Evolutionary conservation across 176 grass and related monocot genomes (phyloP).

Genomic region (Oropetium thomaeum): DNA sequence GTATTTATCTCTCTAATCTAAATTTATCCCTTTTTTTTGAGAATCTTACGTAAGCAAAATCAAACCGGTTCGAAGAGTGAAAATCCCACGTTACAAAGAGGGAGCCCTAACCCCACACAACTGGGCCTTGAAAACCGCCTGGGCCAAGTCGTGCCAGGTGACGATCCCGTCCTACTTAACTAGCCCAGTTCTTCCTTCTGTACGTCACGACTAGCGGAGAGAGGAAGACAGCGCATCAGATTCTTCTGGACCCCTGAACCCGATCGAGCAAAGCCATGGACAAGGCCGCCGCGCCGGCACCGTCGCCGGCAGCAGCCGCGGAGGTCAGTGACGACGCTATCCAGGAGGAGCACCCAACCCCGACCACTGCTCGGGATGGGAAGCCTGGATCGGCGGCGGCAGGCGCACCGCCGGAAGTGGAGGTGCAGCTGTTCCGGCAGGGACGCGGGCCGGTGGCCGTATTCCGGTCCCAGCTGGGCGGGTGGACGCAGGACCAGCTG

Average conservation of each 20-base stretch:
- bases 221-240: not conserved
- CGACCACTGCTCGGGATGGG: conserved; percentile 19
- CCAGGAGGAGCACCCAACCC: conserved; percentile 29
- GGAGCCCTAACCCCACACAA: no score
- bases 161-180: no score
- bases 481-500: conserved; percentile 84
- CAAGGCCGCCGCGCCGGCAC: conserved; percentile 5
- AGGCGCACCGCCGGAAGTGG: conserved; percentile 56
- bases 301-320: not conserved
- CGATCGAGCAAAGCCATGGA: conserved; percentile 39
- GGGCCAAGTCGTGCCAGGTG: no score
- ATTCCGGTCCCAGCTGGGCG: conserved; percentile 66
- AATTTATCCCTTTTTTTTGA: no score
- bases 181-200: not conserved
- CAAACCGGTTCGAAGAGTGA: no score
- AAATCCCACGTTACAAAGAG: no score
- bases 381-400: conserved; percentile 48
- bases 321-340: conserved; percentile 34
- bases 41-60: no score
- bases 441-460: conserved; percentile 66
- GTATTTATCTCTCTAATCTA: no score
- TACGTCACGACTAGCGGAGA: not conserved
- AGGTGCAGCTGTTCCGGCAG: conserved; percentile 66
- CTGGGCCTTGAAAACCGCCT: no score
- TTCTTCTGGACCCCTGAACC: conserved; percentile 1